Evolutionary conservation across 768 basidiomycete species (phyloP), one percentile per base, ranked within the genome.

Genomic region (Daedalea quercina): DNA sequence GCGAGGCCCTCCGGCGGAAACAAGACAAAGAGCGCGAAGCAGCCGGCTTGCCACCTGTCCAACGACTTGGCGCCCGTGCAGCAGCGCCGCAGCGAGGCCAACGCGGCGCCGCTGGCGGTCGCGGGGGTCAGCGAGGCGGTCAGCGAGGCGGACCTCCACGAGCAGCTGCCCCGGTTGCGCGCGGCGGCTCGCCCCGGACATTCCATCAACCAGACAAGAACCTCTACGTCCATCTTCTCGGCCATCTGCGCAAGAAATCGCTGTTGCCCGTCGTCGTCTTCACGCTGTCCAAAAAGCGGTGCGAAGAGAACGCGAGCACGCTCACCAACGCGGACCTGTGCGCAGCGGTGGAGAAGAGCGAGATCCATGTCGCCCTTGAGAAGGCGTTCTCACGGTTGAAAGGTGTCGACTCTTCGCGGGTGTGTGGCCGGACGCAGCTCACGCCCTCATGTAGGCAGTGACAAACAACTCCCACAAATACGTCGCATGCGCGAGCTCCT

Each of bases 11-110:
- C 19, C 80, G 84, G 47, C 79, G 94, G 34, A 99, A 98, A 70
- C 96, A 99, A 68, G 96, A 98, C 66, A 98, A 97, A 67, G 95
- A 98, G 67, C 80, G 96, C 47, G 94, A 98, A 71, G 94, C 94
- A 0, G 92, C 92, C 1, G 96, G 96, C 0, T 69, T 97, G 31
- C 82, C 86, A 7, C 92, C 93, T 4, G 82, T 94, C 0, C 89
- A 91, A 60, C 80, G 85, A 50, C 77, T 85, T 9, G 94, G 94
- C 47, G 91, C 88, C 15, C 82, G 89, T 41, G 90, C 88, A 9
- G 81, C 79, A 15, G 76, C 80, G 23, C 67, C 73, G 26, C 71
- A 76, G 40, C 74, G 76, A 26, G 69, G 69, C 13, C 72, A 72
- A 55, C 72, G 78, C 45, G 79, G 78, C 50, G 69, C 61, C 24